Conservation (phyloP, 2,329 filamentous ascomycete species). For the Exophiala mesophila region DNA sequence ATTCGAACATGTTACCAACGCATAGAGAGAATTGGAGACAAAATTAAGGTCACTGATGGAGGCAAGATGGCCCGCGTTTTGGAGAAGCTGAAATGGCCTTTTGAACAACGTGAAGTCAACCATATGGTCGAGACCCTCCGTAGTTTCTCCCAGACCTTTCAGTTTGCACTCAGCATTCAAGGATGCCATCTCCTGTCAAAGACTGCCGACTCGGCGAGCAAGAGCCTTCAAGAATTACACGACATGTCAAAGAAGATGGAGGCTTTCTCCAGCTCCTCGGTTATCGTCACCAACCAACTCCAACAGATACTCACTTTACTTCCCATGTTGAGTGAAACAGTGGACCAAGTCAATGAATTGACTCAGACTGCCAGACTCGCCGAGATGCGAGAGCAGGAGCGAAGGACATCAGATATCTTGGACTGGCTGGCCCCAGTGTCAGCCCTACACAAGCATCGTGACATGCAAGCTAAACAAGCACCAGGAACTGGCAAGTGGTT, state of each 20-base stretch:
- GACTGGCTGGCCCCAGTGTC: constrained; percentile 24
- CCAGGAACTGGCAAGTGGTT: constrained; percentile 34
- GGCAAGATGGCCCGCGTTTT: constrained; percentile 17
- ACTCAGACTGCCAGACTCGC: constrained; percentile 18
- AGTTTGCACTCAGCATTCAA: constrained; percentile 23
- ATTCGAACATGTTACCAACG: constrained; percentile 19
- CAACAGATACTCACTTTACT: constrained; percentile 21
- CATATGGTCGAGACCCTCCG: constrained; percentile 21
- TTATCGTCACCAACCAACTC: constrained; percentile 12
- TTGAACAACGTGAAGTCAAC: constrained; percentile 24
- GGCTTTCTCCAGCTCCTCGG: constrained; percentile 13
- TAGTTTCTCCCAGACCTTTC: constrained; percentile 22
- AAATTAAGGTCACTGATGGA: constrained; percentile 15
- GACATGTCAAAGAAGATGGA: constrained; percentile 18
- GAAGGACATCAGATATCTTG: constrained; percentile 22
- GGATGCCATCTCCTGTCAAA: constrained; percentile 21
- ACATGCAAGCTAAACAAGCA: constrained; percentile 23
- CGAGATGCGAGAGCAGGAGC: constrained; percentile 23
- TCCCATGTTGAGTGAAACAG: constrained; percentile 18
- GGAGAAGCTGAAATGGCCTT: constrained; percentile 25
- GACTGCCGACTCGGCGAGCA: constrained; percentile 17
- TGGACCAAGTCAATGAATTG: constrained; percentile 20
- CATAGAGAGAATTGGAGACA: constrained; percentile 25
- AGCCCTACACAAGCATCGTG: constrained; percentile 22
- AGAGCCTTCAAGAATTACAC: constrained; percentile 19